Conservation (phyloP, 2,329 filamentous ascomycete species). For the Xylaria sp. region DNA sequence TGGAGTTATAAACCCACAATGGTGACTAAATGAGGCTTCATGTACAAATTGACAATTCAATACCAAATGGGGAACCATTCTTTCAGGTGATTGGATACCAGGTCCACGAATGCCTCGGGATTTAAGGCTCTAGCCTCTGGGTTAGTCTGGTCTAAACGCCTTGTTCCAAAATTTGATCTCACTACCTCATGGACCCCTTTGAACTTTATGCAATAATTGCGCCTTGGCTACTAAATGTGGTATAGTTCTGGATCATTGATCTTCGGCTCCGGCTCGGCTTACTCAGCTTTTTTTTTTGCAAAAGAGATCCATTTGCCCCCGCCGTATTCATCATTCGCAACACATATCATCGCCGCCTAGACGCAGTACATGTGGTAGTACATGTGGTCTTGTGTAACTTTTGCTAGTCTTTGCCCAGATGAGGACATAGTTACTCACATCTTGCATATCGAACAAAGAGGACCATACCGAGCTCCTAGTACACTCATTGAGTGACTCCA, state of each 20-base stretch:
- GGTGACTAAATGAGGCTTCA: conserved; percentile 15
- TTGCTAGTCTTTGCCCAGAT: conserved; percentile 26
- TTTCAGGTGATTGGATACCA: conserved; percentile 18
- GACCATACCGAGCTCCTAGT: background rate
- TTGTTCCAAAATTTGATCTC: background rate
- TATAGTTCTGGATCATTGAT: conserved; percentile 27
- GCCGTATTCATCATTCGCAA: background rate
- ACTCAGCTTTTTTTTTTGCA: conserved; percentile 3
- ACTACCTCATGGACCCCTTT: background rate
- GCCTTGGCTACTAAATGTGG: conserved; percentile 46
- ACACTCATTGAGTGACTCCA: conserved; percentile 1
- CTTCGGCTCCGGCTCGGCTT: background rate
- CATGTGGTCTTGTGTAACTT: conserved; percentile 8
- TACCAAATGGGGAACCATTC: conserved; percentile 23
- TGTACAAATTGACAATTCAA: conserved; percentile 35
- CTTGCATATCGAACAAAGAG: conserved; percentile 8
- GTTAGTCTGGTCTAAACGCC: background rate
- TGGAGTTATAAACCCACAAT: conserved; percentile 18
- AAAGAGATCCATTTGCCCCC: background rate
- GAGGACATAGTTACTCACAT: conserved; percentile 11
- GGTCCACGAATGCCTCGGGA: background rate
- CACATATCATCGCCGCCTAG: conserved; percentile 3
- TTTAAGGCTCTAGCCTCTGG: background rate
- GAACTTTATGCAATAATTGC: conserved; percentile 41
- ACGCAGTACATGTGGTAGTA: background rate